A percentile compares a stretch with the other conserved stretches of the same genome.
phyloP scores from a whole-genome alignment of 805 yeast species.

The Pichia thaimueangensis region DNA sequence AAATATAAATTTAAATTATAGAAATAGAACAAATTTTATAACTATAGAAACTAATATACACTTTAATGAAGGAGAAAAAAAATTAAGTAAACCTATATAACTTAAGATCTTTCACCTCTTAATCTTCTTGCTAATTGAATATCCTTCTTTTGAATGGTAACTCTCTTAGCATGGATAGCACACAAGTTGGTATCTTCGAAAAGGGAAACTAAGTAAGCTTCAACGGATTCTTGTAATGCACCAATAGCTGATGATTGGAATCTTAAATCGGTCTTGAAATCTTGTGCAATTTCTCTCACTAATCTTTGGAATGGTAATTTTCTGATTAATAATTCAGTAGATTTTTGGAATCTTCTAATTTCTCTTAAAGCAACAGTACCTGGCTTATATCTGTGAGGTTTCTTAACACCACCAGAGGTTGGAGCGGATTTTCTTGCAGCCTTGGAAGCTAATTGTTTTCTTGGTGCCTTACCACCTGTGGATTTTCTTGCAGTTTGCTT shows the following conservation, averaged over 20 bases:
- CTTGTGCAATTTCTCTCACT: constrained; percentile 93
- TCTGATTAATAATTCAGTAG: constrained; percentile 91
- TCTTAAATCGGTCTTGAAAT: constrained; percentile 87
- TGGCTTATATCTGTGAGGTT: constrained; percentile 95
- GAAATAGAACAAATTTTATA: too few relatives aligned
- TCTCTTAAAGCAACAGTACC: constrained; percentile 96
- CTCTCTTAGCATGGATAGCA: constrained; percentile 99
- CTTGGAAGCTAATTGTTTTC: constrained; percentile 87
- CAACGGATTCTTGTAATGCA: constrained; percentile 98
- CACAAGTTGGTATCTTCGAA: constrained; percentile 98
- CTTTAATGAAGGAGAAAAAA: constrained; percentile 9
- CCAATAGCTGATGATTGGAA: constrained; percentile 97
- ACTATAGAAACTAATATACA: constrained; percentile 20
- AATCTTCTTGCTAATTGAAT: constrained; percentile 96
- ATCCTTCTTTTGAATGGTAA: constrained; percentile 97
- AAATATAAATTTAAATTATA: too few relatives aligned
- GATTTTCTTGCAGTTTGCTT: constrained; percentile 93
- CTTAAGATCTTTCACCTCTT: constrained; percentile 89
- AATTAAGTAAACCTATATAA: constrained; percentile 6
- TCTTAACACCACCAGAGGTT: constrained; percentile 88
- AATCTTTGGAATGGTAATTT: constrained; percentile 96
- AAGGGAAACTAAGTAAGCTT: constrained; percentile 92
- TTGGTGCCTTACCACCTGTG: constrained; percentile 94
- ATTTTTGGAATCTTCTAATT: constrained; percentile 95
- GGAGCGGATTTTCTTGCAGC: constrained; percentile 94